Conservation (phyloP, 2,329 filamentous ascomycete genomes). For the Sporothrix inflata region DNA sequence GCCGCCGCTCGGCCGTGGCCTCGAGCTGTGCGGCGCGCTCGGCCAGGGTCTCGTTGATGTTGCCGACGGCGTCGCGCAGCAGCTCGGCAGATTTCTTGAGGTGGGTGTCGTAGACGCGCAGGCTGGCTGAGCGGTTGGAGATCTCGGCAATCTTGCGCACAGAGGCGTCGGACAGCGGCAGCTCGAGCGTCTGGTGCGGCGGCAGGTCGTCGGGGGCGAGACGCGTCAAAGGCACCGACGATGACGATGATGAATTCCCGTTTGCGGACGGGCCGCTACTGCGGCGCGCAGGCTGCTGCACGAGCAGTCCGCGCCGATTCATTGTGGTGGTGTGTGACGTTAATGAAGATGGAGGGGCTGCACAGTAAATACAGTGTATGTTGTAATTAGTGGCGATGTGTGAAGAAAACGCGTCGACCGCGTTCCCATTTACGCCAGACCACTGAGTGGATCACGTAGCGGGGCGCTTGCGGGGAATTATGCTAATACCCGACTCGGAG, state of each 20-base stretch:
- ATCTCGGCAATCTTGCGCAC: constrained; percentile 50
- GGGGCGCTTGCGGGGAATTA: neutral
- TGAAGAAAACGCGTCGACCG: constrained; percentile 23
- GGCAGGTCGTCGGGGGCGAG: constrained; percentile 46
- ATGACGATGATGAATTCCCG: neutral
- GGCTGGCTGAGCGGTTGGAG: constrained; percentile 46
- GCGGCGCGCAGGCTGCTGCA: constrained; percentile 27
- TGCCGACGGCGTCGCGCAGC: constrained; percentile 48
- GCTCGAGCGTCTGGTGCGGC: constrained; percentile 54
- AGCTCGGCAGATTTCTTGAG: constrained; percentile 50
- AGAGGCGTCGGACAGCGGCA: constrained; percentile 48
- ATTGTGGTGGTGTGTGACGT: constrained; percentile 7
- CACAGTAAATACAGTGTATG: neutral
- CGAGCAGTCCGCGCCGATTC: constrained; percentile 30
- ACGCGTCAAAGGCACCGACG: constrained; percentile 28
- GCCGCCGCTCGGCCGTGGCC: constrained; percentile 42
- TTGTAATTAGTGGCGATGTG: neutral
- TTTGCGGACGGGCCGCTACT: neutral
- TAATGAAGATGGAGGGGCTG: neutral
- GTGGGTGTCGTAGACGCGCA: constrained; percentile 50
- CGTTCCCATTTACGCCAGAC: constrained; percentile 8
- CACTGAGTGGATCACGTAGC: neutral
- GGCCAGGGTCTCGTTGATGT: constrained; percentile 52
- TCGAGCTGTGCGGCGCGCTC: constrained; percentile 44
- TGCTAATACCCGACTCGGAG: neutral